phyloP scores from a whole-genome alignment of 108 stramenopile genomes.

The Fragilaria crotonensis region DNA sequence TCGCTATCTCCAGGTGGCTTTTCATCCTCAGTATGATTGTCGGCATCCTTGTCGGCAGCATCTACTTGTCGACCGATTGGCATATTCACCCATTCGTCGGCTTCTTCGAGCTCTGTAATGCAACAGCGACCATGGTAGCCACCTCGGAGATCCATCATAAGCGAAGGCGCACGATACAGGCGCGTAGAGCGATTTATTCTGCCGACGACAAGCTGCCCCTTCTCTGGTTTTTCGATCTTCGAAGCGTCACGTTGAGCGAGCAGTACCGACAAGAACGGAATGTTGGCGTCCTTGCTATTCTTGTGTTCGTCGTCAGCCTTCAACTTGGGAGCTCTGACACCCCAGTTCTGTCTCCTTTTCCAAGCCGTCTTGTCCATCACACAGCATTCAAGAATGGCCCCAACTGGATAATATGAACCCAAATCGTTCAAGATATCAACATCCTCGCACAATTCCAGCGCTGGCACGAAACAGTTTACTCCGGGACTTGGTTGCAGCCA shows the following conservation, averaged over 20 bases:
- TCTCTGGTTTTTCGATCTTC: slow-evolving; percentile 34
- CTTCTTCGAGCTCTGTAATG: slow-evolving; percentile 72
- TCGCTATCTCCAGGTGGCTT: slow-evolving; percentile 2
- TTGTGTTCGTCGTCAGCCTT: slow-evolving; percentile 16
- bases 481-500: slow-evolving; percentile 60
- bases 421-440: slow-evolving; percentile 58
- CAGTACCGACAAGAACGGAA: slow-evolving; percentile 29
- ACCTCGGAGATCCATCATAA: slow-evolving; percentile 74
- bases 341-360: slow-evolving; percentile 16
- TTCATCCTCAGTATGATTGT: background rate
- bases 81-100: slow-evolving; percentile 84
- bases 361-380: slow-evolving; percentile 41
- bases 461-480: slow-evolving; percentile 60
- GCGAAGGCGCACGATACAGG: slow-evolving; percentile 46
- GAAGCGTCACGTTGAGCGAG: slow-evolving; percentile 15
- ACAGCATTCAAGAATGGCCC: slow-evolving; percentile 42
- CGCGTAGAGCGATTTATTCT: slow-evolving; percentile 36
- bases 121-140: slow-evolving; percentile 73
- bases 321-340: slow-evolving; percentile 8
- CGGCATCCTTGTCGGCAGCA: background rate
- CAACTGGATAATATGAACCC: slow-evolving; percentile 35
- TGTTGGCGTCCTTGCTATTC: slow-evolving; percentile 17
- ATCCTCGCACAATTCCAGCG: slow-evolving; percentile 55
- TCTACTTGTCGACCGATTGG: slow-evolving; percentile 42
- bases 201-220: slow-evolving; percentile 59